Evolutionary conservation across 441 rosid genomes (phyloP).

Genomic region (Mallotus japonicus): DNA sequence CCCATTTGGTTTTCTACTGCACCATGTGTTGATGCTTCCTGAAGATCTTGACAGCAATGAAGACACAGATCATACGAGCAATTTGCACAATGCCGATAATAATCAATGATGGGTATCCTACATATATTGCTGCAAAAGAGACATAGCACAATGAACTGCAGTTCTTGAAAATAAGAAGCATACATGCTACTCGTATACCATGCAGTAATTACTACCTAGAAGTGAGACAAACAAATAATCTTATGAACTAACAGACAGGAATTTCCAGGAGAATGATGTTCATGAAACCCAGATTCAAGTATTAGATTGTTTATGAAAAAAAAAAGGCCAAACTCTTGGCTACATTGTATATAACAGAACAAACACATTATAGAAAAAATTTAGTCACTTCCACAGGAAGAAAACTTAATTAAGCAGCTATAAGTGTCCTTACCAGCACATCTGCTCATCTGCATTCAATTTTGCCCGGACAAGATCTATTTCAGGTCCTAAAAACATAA

Average conservation of each 20-base stretch:
- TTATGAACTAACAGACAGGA: not conserved
- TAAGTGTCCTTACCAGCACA: slow-evolving; percentile 77
- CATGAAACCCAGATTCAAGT: slow-evolving; percentile 13
- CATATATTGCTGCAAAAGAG: slow-evolving; percentile 72
- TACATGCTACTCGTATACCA: not conserved
- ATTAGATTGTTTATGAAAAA: slow-evolving; percentile 3
- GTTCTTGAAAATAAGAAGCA: slow-evolving; percentile 3
- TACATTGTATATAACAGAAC: not conserved
- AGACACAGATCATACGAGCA: slow-evolving; percentile 87
- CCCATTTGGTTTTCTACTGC: slow-evolving; percentile 30
- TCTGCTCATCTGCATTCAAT: slow-evolving; percentile 92
- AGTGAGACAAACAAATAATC: not conserved
- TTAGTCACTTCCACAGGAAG: not conserved
- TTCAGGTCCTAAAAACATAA: slow-evolving; percentile 57
- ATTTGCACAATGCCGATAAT: slow-evolving; percentile 82
- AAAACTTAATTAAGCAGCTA: slow-evolving; percentile 11
- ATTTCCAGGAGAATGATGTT: slow-evolving; percentile 3
- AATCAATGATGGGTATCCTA: slow-evolving; percentile 87
- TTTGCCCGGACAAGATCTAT: slow-evolving; percentile 76
- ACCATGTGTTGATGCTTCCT: slow-evolving; percentile 45
- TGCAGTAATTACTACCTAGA: slow-evolving; percentile 12
- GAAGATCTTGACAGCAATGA: slow-evolving; percentile 92
- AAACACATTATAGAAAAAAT: not conserved
- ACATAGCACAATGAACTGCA: slow-evolving; percentile 15
- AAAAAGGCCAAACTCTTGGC: not conserved